Percentiles rank a stretch among this genome's conserved stretches.
Conservation (phyloP, 2,329 filamentous ascomycete genomes). For the Colletotrichum theobromicola region DNA sequence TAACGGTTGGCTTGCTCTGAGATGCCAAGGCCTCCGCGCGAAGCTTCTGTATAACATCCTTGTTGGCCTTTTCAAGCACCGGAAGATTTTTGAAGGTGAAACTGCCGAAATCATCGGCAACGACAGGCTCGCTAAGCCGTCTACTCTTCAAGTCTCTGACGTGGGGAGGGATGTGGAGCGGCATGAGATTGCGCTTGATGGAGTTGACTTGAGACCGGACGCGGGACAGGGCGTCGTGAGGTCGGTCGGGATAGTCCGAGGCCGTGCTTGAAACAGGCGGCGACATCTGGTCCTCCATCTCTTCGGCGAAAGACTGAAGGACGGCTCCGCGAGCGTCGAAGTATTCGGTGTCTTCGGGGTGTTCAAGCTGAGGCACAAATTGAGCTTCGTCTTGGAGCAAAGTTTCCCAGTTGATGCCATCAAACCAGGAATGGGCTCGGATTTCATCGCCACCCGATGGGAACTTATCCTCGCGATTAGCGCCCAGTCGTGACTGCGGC, state of each 20-base stretch:
- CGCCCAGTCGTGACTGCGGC: slow-evolving; percentile 80
- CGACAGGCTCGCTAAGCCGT: slow-evolving; percentile 87
- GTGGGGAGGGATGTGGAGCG: slow-evolving; percentile 93
- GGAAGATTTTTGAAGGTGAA: slow-evolving; percentile 98
- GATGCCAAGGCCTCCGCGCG: slow-evolving; percentile 84
- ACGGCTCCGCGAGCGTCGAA: slow-evolving; percentile 93
- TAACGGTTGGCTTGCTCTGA: slow-evolving; percentile 57
- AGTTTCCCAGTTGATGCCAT: slow-evolving; percentile 85
- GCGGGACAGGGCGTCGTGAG: slow-evolving; percentile 91
- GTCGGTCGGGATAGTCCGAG: slow-evolving; percentile 83
- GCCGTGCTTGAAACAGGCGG: slow-evolving; percentile 73
- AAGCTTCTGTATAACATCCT: slow-evolving; percentile 96
- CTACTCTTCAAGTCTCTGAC: slow-evolving; percentile 89
- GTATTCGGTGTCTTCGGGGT: slow-evolving; percentile 97
- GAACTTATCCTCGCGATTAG: slow-evolving; percentile 84
- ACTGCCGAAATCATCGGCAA: slow-evolving; percentile 90
- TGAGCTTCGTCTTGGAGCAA: slow-evolving; percentile 94
- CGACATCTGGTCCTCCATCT: slow-evolving; percentile 87
- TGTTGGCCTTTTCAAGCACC: slow-evolving; percentile 96
- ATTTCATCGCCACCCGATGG: slow-evolving; percentile 89
- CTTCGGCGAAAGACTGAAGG: slow-evolving; percentile 89
- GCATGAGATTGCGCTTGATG: slow-evolving; percentile 91
- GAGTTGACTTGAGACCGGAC: slow-evolving; percentile 87
- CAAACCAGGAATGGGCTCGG: slow-evolving; percentile 87
- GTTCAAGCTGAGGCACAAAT: slow-evolving; percentile 90